Evolutionary conservation across 768 basidiomycete genomes (phyloP).

Genomic region (Pisolithus tinctorius): DNA sequence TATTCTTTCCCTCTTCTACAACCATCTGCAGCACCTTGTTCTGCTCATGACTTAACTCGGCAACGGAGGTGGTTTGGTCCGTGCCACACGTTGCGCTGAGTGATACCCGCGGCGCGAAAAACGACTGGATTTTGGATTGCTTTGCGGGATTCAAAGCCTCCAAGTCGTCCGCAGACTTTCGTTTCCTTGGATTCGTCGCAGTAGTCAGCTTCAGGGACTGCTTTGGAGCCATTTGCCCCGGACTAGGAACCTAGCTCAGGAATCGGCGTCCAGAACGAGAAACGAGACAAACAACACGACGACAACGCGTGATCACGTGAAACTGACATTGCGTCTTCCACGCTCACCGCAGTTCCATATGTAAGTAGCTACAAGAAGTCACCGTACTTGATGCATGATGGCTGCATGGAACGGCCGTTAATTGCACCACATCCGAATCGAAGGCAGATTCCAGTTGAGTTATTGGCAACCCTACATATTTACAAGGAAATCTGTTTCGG

Average conservation of each 20-base stretch:
- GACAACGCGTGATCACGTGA: slow-evolving; percentile 4
- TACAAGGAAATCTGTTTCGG: too few species aligned
- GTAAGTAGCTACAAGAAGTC: too few species aligned
- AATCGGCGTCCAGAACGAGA: neutral
- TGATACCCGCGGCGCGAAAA: slow-evolving; percentile 23
- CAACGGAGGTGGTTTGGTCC: slow-evolving; percentile 23
- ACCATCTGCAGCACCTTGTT: slow-evolving; percentile 42
- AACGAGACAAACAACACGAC: slow-evolving; percentile 10
- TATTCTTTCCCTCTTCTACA: slow-evolving; percentile 49
- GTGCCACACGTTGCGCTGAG: slow-evolving; percentile 23
- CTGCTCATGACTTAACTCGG: slow-evolving; percentile 51
- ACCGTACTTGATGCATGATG: too few species aligned
- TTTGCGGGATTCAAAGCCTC: slow-evolving; percentile 7
- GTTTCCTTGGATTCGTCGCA: slow-evolving; percentile 15
- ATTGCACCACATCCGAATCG: too few species aligned
- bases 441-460: too few species aligned
- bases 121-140: slow-evolving; percentile 20
- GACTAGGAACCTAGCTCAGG: too few species aligned
- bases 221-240: slow-evolving; percentile 4
- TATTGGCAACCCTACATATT: too few species aligned
- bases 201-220: slow-evolving; percentile 6
- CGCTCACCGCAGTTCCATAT: too few species aligned
- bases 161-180: slow-evolving; percentile 10
- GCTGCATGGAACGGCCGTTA: too few species aligned
- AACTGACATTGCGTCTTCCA: neutral